Conservation (phyloP, 2,329 filamentous ascomycete genomes). For the Fonsecaea multimorphosa region DNA sequence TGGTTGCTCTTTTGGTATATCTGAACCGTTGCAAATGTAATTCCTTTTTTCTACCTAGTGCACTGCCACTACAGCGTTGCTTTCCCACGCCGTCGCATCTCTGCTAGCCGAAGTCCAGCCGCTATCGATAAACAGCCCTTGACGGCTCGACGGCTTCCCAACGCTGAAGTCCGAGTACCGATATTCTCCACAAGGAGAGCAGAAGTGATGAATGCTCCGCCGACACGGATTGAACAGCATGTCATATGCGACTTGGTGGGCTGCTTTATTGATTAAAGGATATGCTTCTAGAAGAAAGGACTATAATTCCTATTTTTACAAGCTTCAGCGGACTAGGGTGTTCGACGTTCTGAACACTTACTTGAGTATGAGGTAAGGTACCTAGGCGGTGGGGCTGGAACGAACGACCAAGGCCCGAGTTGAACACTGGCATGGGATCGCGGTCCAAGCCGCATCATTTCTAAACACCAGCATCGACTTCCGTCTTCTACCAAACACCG, state of each 20-base stretch:
- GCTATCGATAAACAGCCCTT: slow-evolving; percentile 12
- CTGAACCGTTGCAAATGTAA: neutral
- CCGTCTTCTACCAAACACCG: neutral
- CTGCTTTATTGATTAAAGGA: neutral
- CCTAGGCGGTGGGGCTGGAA: neutral
- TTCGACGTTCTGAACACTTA: neutral
- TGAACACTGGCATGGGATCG: neutral
- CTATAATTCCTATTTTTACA: neutral
- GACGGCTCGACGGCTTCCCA: too few relatives aligned
- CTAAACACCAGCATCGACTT: neutral
- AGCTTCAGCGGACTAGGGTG: neutral
- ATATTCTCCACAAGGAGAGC: neutral
- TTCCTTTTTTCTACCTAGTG: neutral
- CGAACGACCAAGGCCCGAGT: neutral
- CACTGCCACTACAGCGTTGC: neutral
- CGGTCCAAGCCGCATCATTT: neutral
- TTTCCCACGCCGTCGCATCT: too few relatives aligned
- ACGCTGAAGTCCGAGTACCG: neutral
- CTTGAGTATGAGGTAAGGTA: neutral
- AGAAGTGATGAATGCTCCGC: neutral
- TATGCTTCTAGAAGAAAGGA: neutral
- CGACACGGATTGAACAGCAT: neutral
- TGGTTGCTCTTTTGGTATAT: neutral
- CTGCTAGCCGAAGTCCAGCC: slow-evolving; percentile 6
- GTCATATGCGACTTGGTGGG: neutral